Evolutionary conservation across 805 yeast genomes (phyloP).

Genomic region (Spathaspora passalidarum): DNA sequence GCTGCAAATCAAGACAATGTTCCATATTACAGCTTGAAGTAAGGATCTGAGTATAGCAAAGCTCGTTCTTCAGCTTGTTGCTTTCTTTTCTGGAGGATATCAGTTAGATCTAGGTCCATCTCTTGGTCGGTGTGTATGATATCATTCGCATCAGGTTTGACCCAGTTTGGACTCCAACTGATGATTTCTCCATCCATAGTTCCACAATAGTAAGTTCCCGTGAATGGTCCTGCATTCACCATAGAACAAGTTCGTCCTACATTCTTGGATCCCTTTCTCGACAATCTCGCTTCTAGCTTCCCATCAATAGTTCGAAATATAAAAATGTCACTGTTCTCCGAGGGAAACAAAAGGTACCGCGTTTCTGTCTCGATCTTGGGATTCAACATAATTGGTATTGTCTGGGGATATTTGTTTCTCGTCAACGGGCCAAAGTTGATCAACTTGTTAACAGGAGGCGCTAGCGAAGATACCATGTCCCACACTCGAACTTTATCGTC

Average conservation of each 20-base stretch:
- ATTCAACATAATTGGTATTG: conserved; percentile 51
- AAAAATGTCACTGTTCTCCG: conserved; percentile 70
- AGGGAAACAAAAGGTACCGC: conserved; percentile 65
- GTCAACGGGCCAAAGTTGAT: conserved; percentile 78
- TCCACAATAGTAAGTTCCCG: conserved; percentile 54
- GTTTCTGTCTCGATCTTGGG: conserved; percentile 50
- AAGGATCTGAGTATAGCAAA: not conserved
- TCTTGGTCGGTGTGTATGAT: not conserved
- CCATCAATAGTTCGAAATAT: conserved; percentile 62
- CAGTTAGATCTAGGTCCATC: not conserved
- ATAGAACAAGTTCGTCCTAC: conserved; percentile 50
- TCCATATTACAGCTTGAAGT: not conserved
- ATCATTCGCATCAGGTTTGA: conserved; percentile 9
- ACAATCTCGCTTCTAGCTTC: conserved; percentile 55
- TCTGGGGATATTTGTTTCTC: conserved; percentile 54
- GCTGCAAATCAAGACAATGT: not conserved
- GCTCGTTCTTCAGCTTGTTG: not conserved
- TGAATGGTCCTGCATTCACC: conserved; percentile 43
- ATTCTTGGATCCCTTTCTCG: conserved; percentile 39
- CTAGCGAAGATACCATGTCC: conserved; percentile 48
- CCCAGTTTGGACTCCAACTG: conserved; percentile 45
- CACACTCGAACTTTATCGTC: conserved; percentile 82
- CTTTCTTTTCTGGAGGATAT: not conserved
- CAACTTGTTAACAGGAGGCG: conserved; percentile 54
- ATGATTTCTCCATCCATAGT: conserved; percentile 65